Evolutionary conservation across 2,329 filamentous ascomycete species (phyloP).

Genomic region (Xylariaceae sp.): DNA sequence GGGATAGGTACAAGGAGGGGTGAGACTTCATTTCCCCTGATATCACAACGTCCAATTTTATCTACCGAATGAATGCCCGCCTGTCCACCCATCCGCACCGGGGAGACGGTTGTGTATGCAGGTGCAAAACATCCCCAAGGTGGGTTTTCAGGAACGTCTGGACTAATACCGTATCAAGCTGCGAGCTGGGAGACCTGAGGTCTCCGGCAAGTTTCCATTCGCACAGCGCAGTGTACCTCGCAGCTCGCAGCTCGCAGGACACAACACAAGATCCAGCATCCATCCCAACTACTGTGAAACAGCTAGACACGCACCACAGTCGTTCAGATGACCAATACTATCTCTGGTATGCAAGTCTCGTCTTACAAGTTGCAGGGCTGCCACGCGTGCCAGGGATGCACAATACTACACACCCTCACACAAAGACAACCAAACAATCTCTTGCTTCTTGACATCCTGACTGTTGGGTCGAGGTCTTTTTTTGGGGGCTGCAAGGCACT

Average conservation of each 20-base stretch:
- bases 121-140: constrained; percentile 9
- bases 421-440: too few species aligned
- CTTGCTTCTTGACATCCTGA: too few species aligned
- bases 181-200: constrained; percentile 16
- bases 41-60: neutral
- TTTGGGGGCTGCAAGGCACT: neutral
- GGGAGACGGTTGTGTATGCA: constrained; percentile 12
- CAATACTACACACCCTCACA: neutral
- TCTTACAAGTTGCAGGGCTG: constrained; percentile 1
- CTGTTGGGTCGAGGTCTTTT: neutral
- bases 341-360: constrained; percentile 3
- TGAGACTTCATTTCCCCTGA: constrained; percentile 7
- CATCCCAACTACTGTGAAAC: constrained; percentile 6
- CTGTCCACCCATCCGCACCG: constrained; percentile 15
- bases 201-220: constrained; percentile 1
- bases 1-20: constrained; percentile 9
- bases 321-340: constrained; percentile 10
- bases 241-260: neutral
- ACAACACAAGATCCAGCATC: constrained; percentile 12
- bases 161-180: constrained; percentile 14
- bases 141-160: constrained; percentile 7
- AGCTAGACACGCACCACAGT: constrained; percentile 12
- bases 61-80: too few species aligned
- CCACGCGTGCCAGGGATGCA: constrained; percentile 16
- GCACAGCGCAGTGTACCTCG: neutral